phyloP scores from a whole-genome alignment of 23 red algal genomes.

The Gracilaria vermiculophylla region DNA sequence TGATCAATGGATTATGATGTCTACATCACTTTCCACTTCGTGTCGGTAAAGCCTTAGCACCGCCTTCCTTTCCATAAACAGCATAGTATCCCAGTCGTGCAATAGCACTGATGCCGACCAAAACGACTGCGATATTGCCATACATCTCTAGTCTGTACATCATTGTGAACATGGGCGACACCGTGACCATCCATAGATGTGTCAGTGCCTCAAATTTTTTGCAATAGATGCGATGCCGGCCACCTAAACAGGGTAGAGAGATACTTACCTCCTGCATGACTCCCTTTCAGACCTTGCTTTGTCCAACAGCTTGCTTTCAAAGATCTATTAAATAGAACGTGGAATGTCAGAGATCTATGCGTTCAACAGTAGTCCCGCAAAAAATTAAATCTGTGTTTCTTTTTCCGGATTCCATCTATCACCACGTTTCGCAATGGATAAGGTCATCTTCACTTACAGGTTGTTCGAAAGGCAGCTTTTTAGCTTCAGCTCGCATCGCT shows the following conservation, averaged over 20 bases:
- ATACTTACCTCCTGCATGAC: slow-evolving; percentile 28
- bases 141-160: slow-evolving; percentile 38
- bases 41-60: slow-evolving; percentile 36
- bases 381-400: no score
- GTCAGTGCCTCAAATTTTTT: neutral
- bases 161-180: neutral
- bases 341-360: neutral
- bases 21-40: neutral
- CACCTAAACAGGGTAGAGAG: neutral
- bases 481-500: neutral
- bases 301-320: slow-evolving; percentile 41
- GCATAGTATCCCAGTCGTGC: slow-evolving; percentile 57
- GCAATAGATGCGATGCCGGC: neutral
- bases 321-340: slow-evolving; percentile 20
- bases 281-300: slow-evolving; percentile 35
- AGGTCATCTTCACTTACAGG: slow-evolving; percentile 23
- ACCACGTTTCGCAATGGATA: neutral
- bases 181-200: neutral
- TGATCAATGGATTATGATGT: neutral
- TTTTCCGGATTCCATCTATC: no score
- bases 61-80: slow-evolving; percentile 60
- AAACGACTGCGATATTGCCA: slow-evolving; percentile 25
- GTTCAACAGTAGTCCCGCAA: no score
- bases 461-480: slow-evolving; percentile 59
- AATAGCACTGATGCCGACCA: slow-evolving; percentile 26